Conservation (phyloP, 208 protist species). For the Leptomonas pyrrhocoris region DNA sequence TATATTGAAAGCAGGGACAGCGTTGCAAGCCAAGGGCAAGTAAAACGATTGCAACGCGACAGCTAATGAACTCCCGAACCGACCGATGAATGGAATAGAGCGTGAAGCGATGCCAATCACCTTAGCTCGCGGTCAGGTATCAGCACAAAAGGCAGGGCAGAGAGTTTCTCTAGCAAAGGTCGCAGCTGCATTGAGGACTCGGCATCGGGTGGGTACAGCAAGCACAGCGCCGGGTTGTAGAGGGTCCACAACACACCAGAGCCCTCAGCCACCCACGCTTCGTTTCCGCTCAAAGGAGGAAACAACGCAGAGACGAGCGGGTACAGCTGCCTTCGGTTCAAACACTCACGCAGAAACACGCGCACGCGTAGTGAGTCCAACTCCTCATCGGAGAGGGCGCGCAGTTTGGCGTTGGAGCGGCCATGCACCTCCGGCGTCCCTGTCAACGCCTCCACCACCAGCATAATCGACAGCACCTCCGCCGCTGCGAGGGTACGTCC, state of each 20-base stretch:
- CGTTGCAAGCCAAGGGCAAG: no score
- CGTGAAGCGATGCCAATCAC: constrained; percentile 1
- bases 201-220: constrained; percentile 33
- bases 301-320: constrained; percentile 42
- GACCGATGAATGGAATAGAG: no score
- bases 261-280: constrained; percentile 16
- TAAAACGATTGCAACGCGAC: neutral
- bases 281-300: constrained; percentile 22
- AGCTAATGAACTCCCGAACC: no score
- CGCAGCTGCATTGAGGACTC: constrained; percentile 30
- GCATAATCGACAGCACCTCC: constrained; percentile 35
- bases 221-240: constrained; percentile 38
- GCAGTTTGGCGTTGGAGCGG: constrained; percentile 22
- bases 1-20: no score
- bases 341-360: constrained; percentile 54
- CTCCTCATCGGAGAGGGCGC: constrained; percentile 35
- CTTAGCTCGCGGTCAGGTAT: constrained; percentile 50
- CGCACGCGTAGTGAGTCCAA: constrained; percentile 37
- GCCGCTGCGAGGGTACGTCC: constrained; percentile 38
- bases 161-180: constrained; percentile 38
- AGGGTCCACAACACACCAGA: constrained; percentile 41
- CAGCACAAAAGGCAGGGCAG: constrained; percentile 48
- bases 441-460: constrained; percentile 45
- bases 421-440: constrained; percentile 20
- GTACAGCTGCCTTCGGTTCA: constrained; percentile 52